Evolutionary conservation across 1,284 basidiomycete species (phyloP).

Genomic region (Cryptococcus deneoformans): DNA sequence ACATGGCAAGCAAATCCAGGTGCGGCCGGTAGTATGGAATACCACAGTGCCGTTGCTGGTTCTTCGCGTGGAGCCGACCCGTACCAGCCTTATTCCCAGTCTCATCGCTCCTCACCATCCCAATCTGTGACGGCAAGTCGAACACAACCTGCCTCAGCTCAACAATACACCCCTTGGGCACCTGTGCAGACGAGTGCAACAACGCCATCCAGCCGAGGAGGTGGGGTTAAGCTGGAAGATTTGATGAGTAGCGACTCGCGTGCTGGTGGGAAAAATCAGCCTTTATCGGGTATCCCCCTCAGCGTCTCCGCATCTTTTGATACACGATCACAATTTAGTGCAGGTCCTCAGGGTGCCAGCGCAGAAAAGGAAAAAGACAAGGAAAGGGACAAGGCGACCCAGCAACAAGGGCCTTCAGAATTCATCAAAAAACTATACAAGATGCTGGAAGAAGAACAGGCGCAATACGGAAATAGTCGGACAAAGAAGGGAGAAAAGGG

Average conservation of each 20-base stretch:
- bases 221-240: constrained; percentile 23
- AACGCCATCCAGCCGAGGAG: constrained; percentile 1
- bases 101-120: constrained; percentile 9
- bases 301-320: constrained; percentile 5
- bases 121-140: neutral
- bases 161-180: neutral
- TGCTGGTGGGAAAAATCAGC: neutral
- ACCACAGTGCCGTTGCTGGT: constrained; percentile 11
- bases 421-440: constrained; percentile 97
- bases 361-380: neutral
- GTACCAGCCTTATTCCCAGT: constrained; percentile 14
- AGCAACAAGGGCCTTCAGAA: constrained; percentile 55
- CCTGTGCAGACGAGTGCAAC: neutral
- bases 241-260: constrained; percentile 11
- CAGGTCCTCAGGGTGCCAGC: neutral
- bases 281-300: constrained; percentile 4
- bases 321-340: neutral
- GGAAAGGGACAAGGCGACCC: constrained; percentile 6
- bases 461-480: constrained; percentile 25
- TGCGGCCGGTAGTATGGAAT: neutral
- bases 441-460: constrained; percentile 51
- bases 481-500: constrained; percentile 28
- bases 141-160: neutral
- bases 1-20: neutral
- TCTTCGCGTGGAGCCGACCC: constrained; percentile 10